phyloP scores from a whole-genome alignment of 495 filamentous ascomycete genomes.

The Aspergillus hancockii region DNA sequence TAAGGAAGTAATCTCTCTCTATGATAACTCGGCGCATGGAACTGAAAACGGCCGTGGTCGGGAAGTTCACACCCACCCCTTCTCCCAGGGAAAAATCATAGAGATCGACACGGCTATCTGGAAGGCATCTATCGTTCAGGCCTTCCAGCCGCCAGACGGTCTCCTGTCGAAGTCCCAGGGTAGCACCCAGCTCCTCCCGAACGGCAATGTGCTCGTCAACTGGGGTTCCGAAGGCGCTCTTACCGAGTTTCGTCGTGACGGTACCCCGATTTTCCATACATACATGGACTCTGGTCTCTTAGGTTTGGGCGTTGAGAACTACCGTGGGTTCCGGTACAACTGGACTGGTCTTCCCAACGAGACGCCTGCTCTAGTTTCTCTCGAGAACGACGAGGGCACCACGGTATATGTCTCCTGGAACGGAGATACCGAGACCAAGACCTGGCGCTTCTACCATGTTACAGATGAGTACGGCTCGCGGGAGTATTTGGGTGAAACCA shows the following conservation, averaged over 20 bases:
- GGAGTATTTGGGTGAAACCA: conserved; percentile 34
- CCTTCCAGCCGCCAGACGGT: conserved; percentile 47
- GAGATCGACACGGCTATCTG: conserved; percentile 49
- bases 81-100: conserved; percentile 58
- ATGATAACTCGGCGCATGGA: conserved; percentile 51
- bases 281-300: conserved; percentile 34
- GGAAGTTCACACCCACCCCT: conserved; percentile 42
- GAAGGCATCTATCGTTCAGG: conserved; percentile 45
- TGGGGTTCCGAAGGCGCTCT: conserved; percentile 57
- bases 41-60: conserved; percentile 43
- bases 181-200: conserved; percentile 55
- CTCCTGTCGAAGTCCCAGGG: conserved; percentile 58
- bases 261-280: conserved; percentile 49
- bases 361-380: conserved; percentile 35
- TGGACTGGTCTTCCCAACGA: conserved; percentile 38
- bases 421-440: conserved; percentile 40
- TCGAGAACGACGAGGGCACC: conserved; percentile 29
- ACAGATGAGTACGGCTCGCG: conserved; percentile 35
- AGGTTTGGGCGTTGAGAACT: conserved; percentile 37
- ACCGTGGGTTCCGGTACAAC: conserved; percentile 38
- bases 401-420: conserved; percentile 46
- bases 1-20: conserved; percentile 50
- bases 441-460: conserved; percentile 41
- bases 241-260: conserved; percentile 52
- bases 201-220: conserved; percentile 54